Conservation (phyloP, 495 filamentous ascomycete species). For the Aspergillus sparsus region DNA sequence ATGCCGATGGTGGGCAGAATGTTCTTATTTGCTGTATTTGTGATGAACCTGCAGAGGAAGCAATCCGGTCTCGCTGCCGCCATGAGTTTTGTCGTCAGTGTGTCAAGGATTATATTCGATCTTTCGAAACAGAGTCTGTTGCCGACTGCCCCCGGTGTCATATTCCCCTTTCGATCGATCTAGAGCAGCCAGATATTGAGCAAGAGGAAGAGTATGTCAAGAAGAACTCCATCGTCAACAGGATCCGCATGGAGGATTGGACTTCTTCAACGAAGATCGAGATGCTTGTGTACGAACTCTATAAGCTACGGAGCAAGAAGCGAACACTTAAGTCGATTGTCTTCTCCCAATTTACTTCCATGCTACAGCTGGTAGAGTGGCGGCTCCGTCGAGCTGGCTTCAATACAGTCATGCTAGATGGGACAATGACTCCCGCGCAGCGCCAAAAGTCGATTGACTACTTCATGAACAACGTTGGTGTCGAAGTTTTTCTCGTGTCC, state of each 20-base stretch:
- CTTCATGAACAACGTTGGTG: slow-evolving; percentile 91
- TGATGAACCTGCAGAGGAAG: slow-evolving; percentile 92
- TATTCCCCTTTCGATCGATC: slow-evolving; percentile 82
- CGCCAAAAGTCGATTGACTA: slow-evolving; percentile 88
- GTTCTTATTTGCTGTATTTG: slow-evolving; percentile 90
- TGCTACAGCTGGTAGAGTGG: slow-evolving; percentile 87
- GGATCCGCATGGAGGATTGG: slow-evolving; percentile 97
- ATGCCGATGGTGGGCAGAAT: slow-evolving; percentile 82
- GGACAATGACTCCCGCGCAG: slow-evolving; percentile 90
- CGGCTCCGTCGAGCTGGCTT: slow-evolving; percentile 90
- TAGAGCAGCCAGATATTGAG: slow-evolving; percentile 91
- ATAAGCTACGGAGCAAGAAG: slow-evolving; percentile 83
- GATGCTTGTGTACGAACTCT: slow-evolving; percentile 88
- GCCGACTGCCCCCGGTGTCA: slow-evolving; percentile 93
- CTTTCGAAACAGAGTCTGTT: slow-evolving; percentile 59
- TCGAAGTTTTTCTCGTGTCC: slow-evolving; percentile 92
- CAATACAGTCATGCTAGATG: slow-evolving; percentile 96
- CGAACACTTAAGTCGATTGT: slow-evolving; percentile 87
- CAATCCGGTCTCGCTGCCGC: slow-evolving; percentile 85
- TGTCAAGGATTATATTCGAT: slow-evolving; percentile 77
- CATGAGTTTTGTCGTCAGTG: slow-evolving; percentile 95
- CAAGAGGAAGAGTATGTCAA: slow-evolving; percentile 81
- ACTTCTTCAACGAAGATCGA: slow-evolving; percentile 98
- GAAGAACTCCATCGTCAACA: slow-evolving; percentile 94
- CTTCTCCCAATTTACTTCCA: slow-evolving; percentile 71